Conservation (phyloP, 164 flowering plant genomes). For the Macadamia tetraphylla region DNA sequence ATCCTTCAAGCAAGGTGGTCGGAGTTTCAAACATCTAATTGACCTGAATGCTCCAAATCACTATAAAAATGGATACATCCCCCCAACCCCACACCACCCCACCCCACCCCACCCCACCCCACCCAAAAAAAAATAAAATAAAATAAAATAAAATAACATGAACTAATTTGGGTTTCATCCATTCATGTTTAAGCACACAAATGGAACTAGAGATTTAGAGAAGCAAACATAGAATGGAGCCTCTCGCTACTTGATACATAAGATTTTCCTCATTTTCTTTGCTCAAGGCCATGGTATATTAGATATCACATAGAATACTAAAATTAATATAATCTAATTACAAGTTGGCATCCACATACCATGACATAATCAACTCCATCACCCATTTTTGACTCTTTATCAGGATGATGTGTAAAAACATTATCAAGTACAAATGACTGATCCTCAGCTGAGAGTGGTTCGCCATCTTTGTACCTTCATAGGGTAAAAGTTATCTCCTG, state of each 20-base stretch:
- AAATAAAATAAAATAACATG: no score
- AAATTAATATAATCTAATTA: not conserved
- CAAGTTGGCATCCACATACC: slow-evolving; percentile 38
- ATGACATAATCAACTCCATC: slow-evolving; percentile 60
- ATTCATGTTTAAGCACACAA: not conserved
- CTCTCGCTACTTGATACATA: not conserved
- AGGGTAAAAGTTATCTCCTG: not conserved
- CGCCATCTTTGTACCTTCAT: slow-evolving; percentile 77
- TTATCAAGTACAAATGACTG: slow-evolving; percentile 60
- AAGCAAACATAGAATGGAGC: not conserved
- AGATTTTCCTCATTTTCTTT: no score
- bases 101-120: no score
- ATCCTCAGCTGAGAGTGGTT: slow-evolving; percentile 64
- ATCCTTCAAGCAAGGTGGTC: no score
- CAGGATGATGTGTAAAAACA: slow-evolving; percentile 76
- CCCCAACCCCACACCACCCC: no score
- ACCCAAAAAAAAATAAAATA: no score
- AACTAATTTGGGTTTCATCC: no score
- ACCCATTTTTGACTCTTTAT: slow-evolving; percentile 69
- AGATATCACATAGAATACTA: not conserved
- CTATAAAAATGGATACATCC: no score
- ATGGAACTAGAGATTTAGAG: not conserved
- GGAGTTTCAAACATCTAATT: no score
- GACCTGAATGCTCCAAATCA: no score
- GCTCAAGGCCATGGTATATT: not conserved